A percentile compares a stretch with the other conserved stretches of the same genome.
Conservation (phyloP, 768 basidiomycete genomes). For the Suillus subluteus region DNA sequence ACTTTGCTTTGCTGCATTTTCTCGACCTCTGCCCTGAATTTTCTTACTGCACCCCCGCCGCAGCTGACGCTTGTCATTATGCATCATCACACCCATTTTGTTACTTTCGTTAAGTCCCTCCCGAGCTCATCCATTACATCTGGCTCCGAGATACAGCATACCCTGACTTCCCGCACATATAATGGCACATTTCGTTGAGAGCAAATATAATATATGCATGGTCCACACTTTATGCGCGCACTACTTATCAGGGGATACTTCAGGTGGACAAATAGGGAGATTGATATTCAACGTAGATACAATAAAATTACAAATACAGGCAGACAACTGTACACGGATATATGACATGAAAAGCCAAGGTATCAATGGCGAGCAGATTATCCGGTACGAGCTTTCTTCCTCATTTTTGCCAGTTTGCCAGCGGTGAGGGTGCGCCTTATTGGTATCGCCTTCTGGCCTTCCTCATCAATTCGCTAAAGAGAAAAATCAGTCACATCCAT, state of each 20-base stretch:
- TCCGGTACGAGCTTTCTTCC: constrained; percentile 6
- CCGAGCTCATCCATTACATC: constrained; percentile 13
- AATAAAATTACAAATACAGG: not conserved
- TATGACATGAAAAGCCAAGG: not conserved
- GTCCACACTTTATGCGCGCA: not conserved
- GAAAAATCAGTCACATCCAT: constrained; percentile 12
- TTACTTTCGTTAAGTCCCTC: constrained; percentile 15
- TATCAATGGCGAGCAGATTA: not conserved
- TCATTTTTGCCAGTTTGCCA: constrained; percentile 20
- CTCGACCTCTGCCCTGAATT: constrained; percentile 4
- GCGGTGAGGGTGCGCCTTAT: constrained; percentile 22
- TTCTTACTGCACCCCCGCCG: constrained; percentile 4
- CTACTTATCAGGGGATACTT: not conserved
- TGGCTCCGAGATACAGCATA: constrained; percentile 24
- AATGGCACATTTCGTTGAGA: not conserved
- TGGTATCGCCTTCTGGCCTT: constrained; percentile 23
- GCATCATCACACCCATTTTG: constrained; percentile 12
- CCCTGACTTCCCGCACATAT: constrained; percentile 11
- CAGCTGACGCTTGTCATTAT: not conserved
- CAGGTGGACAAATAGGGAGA: not conserved
- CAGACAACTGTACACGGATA: not conserved
- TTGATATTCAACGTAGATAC: too few relatives aligned
- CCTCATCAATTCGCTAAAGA: constrained; percentile 29
- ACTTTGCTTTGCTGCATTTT: constrained; percentile 15
- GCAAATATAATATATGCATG: not conserved